A percentile compares a stretch with the other conserved stretches of the same genome.
Evolutionary conservation across 2,329 filamentous ascomycete genomes (phyloP).

Genomic region (Blumeriella jaapii): DNA sequence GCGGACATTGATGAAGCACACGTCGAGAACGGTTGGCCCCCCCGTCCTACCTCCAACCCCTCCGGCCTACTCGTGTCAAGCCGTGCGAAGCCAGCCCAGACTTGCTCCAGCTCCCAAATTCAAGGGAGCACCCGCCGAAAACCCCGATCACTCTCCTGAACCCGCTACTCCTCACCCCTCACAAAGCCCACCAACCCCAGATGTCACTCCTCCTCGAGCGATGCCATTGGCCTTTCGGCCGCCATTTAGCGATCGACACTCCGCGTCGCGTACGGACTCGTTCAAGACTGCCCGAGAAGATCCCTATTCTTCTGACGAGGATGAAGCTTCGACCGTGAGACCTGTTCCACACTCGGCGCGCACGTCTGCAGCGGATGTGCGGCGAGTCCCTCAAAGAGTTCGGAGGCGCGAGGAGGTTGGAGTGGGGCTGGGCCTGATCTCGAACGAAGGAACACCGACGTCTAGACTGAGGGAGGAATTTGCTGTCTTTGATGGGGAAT

Average conservation of each 20-base stretch:
- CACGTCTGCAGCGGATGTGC: constrained; percentile 17
- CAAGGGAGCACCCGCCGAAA: constrained; percentile 13
- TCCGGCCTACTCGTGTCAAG: constrained; percentile 46
- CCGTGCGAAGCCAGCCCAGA: constrained; percentile 33
- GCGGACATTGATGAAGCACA: constrained; percentile 25
- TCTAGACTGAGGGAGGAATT: constrained; percentile 32
- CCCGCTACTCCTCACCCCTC: constrained; percentile 49
- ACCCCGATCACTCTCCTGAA: constrained; percentile 20
- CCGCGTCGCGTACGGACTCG: constrained; percentile 42
- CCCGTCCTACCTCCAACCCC: constrained; percentile 51
- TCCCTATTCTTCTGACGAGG: constrained; percentile 50
- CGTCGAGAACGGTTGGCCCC: constrained; percentile 21
- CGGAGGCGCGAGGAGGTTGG: constrained; percentile 23
- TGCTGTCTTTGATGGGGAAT: constrained; percentile 47
- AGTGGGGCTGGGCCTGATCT: constrained; percentile 29
- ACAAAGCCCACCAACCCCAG: constrained; percentile 61
- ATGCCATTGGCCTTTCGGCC: constrained; percentile 37
- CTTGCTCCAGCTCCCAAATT: constrained; percentile 14
- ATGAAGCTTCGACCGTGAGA: constrained; percentile 34
- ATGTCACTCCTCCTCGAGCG: constrained; percentile 57
- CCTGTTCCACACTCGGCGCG: constrained; percentile 20
- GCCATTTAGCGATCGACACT: constrained; percentile 34
- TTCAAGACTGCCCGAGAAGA: constrained; percentile 62
- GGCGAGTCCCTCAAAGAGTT: constrained; percentile 12
- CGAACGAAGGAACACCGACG: constrained; percentile 26